Evolutionary conservation across 1,284 basidiomycete species (phyloP).

Genomic region (Takashimella koratensis): DNA sequence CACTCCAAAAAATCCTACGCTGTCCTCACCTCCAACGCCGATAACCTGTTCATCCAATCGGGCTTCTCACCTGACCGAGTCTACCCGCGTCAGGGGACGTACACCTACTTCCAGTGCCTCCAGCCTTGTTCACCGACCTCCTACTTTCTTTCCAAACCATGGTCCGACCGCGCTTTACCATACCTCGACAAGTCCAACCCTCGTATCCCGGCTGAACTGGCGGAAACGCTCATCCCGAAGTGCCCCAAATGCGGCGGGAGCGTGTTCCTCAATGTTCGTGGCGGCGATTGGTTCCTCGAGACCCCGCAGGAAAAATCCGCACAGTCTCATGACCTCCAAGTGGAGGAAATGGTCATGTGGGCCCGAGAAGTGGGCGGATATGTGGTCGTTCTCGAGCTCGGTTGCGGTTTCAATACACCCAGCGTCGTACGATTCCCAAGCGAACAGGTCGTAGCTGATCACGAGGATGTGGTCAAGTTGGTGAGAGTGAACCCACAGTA

Average conservation of each 20-base stretch:
- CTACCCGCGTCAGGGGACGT: slow-evolving; percentile 10
- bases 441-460: slow-evolving; percentile 1
- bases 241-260: slow-evolving; percentile 10
- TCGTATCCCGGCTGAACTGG: slow-evolving; percentile 5
- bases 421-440: slow-evolving; percentile 6
- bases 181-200: slow-evolving; percentile 1
- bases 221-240: slow-evolving; percentile 6
- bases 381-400: slow-evolving; percentile 9
- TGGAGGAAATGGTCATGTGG: not conserved
- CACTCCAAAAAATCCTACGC: not conserved
- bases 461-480: not conserved
- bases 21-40: slow-evolving; percentile 15
- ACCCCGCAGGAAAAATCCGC: slow-evolving; percentile 4
- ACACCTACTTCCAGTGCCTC: slow-evolving; percentile 13
- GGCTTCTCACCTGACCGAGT: slow-evolving; percentile 3
- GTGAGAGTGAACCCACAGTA: not conserved
- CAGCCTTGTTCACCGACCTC: not conserved
- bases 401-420: slow-evolving; percentile 11
- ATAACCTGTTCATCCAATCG: slow-evolving; percentile 10
- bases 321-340: too few species aligned
- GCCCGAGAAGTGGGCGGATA: not conserved
- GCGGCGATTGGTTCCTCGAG: slow-evolving; percentile 13
- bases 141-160: slow-evolving; percentile 5
- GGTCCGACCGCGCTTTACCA: not conserved
- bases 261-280: slow-evolving; percentile 13